A percentile compares a stretch with the other conserved stretches of the same genome.
phyloP scores from a whole-genome alignment of 805 yeast species.

The Saturnispora saitoi region DNA sequence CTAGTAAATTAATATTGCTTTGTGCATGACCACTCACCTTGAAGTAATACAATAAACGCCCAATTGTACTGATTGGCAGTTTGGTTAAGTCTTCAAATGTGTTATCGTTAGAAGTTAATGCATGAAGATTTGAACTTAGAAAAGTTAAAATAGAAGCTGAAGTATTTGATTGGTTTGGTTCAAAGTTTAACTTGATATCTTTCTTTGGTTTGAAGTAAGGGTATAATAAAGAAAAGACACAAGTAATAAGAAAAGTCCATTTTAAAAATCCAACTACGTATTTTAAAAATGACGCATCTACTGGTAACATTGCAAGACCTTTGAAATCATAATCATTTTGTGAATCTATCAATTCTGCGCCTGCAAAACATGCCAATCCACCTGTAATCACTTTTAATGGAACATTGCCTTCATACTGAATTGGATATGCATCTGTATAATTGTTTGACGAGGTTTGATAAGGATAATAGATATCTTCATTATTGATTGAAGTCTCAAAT shows the following conservation, averaged over 20 bases:
- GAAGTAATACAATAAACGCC: constrained; percentile 11
- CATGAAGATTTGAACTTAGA: not conserved
- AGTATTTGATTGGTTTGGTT: not conserved
- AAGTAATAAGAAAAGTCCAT: not conserved
- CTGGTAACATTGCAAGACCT: constrained; percentile 8
- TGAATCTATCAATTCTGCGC: constrained; percentile 19
- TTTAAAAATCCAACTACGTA: not conserved
- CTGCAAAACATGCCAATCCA: constrained; percentile 29
- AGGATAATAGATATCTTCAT: not conserved
- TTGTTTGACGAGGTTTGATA: not conserved
- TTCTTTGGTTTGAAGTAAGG: constrained; percentile 6
- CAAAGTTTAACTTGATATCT: not conserved
- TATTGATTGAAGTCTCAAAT: not conserved
- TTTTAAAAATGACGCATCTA: not conserved
- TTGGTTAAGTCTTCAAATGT: constrained; percentile 10
- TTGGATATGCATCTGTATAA: constrained; percentile 1
- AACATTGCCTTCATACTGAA: not conserved
- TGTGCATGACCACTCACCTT: constrained; percentile 13
- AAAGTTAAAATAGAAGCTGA: not conserved
- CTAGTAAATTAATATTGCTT: constrained; percentile 14
- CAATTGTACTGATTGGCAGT: not conserved
- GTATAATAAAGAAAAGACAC: not conserved
- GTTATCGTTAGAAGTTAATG: not conserved
- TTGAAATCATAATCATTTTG: constrained; percentile 12
- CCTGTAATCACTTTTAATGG: constrained; percentile 23